Base-by-base conservation (phyloP, 148 eudicot genomes). In the Persicaria maculosa region DNA sequence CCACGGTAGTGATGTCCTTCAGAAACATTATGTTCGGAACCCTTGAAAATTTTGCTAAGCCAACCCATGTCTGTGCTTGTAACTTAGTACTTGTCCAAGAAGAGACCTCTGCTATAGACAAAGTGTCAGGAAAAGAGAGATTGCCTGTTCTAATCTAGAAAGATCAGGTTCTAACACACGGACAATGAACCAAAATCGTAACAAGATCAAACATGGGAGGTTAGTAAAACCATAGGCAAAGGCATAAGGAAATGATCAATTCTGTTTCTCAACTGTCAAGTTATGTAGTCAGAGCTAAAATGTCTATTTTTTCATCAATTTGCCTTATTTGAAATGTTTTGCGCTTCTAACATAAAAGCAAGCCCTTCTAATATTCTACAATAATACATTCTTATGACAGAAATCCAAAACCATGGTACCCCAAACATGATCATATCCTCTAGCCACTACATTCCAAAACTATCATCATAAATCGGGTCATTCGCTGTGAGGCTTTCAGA, bases 11-110 rank as follows among this genome's bases (percentile, higher is more conserved):
- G 76, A 67, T 65, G 82, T 53, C 86, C 85, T 81, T 86, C 89
- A 50, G 90, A 75, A 75, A 87, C 77, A 48, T 78, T 83, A 77
- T 89, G 84, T 75, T 81, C 81, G 57, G 93, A 91, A 77, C 90
- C 90, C 78, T 87, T 89, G 67, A 91, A 89, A 81, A 91, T 73
- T 80, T 87, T 91, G 87, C 85, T 91, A 65, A 89, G 86, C 97
- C 97, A 89, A 22, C 97, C 93, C 93, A 91, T 91, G 53, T 79
- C 53, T 19, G 19, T 48, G 74, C 36, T 17, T 45, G 9, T 46
- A 16, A 4, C 40, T 47, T 44, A 1, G 36, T 47, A 22, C 73
- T 46, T 45, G 2, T 65, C 16, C 47, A 2, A 65, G 15, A 65
- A 40, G 70, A 16, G 47, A 40, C 44, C 0, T 11, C 40, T 20